phyloP scores from a whole-genome alignment of 768 basidiomycete species.

The Serpula lacrymans region DNA sequence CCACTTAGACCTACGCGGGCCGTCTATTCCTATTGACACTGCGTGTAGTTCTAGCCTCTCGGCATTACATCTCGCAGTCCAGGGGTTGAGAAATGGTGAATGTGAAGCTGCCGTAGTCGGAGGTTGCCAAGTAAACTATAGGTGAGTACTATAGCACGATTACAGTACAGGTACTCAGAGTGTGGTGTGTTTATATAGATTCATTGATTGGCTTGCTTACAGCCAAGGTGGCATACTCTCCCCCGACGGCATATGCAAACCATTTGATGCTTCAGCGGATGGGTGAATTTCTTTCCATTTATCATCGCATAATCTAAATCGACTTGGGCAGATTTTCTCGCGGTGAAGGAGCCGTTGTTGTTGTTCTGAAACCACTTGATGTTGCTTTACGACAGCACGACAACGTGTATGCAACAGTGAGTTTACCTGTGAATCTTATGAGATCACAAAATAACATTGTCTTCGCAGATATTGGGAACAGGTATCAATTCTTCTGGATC shows the following conservation, averaged over 20 bases:
- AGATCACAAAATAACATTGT: background rate
- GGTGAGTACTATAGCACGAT: slow-evolving; percentile 28
- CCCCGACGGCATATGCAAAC: slow-evolving; percentile 40
- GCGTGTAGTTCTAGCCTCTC: slow-evolving; percentile 47
- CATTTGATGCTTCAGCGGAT: slow-evolving; percentile 41
- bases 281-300: slow-evolving; percentile 28
- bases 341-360: slow-evolving; percentile 35
- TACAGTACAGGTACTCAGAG: background rate
- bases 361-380: slow-evolving; percentile 39
- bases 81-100: slow-evolving; percentile 40
- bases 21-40: slow-evolving; percentile 48
- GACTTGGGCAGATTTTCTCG: slow-evolving; percentile 30
- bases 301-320: background rate
- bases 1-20: slow-evolving; percentile 41
- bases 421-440: slow-evolving; percentile 1
- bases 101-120: slow-evolving; percentile 47
- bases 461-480: slow-evolving; percentile 37
- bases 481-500: slow-evolving; percentile 36
- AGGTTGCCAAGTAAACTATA: slow-evolving; percentile 40
- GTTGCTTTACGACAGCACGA: slow-evolving; percentile 38
- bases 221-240: slow-evolving; percentile 36
- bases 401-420: slow-evolving; percentile 38
- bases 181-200: slow-evolving; percentile 15
- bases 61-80: slow-evolving; percentile 46
- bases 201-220: slow-evolving; percentile 35